Conservation (phyloP, 441 rosid genomes). For the Omphalea diandra region DNA sequence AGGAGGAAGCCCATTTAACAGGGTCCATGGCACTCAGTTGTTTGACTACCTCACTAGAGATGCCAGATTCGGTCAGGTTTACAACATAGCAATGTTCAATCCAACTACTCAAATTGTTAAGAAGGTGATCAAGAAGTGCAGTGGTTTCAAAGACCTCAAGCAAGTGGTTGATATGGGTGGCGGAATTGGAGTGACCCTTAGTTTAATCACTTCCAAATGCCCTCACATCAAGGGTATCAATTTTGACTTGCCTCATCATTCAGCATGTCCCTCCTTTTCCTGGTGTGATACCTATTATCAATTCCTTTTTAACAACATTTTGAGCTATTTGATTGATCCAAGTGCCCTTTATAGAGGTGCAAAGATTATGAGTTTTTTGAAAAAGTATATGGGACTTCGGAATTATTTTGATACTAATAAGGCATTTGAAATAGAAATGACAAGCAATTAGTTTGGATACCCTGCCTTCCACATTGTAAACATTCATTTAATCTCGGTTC, state of each 20-base stretch:
- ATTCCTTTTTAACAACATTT: neutral
- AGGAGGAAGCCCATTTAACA: constrained; percentile 66
- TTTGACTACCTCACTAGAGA: constrained; percentile 60
- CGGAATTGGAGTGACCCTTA: constrained; percentile 56
- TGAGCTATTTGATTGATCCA: neutral
- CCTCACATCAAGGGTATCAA: constrained; percentile 63
- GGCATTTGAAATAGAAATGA: neutral
- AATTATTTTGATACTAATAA: neutral
- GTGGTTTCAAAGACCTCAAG: constrained; percentile 50
- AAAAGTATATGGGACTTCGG: neutral
- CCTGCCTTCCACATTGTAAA: neutral
- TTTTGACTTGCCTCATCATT: constrained; percentile 67
- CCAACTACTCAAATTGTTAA: constrained; percentile 56
- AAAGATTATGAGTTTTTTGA: neutral
- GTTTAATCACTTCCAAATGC: constrained; percentile 54
- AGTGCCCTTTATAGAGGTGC: too few relatives aligned
- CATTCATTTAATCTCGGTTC: neutral
- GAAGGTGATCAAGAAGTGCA: constrained; percentile 55
- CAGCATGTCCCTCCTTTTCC: constrained; percentile 52
- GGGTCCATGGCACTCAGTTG: constrained; percentile 51
- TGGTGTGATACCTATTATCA: constrained; percentile 27
- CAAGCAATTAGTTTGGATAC: neutral
- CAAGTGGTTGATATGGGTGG: constrained; percentile 70
- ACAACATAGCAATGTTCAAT: constrained; percentile 52
- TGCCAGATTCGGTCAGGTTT: constrained; percentile 57